phyloP scores from a whole-genome alignment of 768 basidiomycete species.

The Phlebiopsis flavidoalba region DNA sequence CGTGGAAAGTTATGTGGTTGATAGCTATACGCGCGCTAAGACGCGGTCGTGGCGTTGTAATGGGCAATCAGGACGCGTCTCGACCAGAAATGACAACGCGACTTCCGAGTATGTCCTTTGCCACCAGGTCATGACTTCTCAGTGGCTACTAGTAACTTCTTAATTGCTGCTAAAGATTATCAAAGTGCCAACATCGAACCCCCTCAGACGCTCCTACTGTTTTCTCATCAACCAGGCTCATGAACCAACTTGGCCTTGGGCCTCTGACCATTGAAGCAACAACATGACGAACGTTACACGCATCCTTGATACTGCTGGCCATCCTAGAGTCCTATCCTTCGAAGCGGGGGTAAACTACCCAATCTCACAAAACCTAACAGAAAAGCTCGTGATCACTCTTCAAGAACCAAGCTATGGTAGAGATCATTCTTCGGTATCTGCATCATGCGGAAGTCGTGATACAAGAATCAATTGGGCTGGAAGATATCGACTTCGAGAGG shows the following conservation, averaged over 20 bases:
- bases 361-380: slow-evolving; percentile 32
- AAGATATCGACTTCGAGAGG: slow-evolving; percentile 56
- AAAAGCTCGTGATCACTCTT: slow-evolving; percentile 28
- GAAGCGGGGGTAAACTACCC: slow-evolving; percentile 47
- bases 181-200: not conserved
- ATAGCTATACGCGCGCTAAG: no score
- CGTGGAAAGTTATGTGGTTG: no score
- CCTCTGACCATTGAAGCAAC: slow-evolving; percentile 30
- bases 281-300: slow-evolving; percentile 57
- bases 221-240: slow-evolving; percentile 26
- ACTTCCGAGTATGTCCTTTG: no score
- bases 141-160: no score
- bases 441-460: slow-evolving; percentile 58
- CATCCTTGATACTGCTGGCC: slow-evolving; percentile 64
- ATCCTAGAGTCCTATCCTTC: slow-evolving; percentile 62
- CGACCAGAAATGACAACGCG: no score
- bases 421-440: slow-evolving; percentile 73
- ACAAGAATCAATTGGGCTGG: slow-evolving; percentile 55
- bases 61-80: no score
- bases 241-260: slow-evolving; percentile 24
- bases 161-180: no score
- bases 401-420: slow-evolving; percentile 64
- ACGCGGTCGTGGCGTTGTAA: no score
- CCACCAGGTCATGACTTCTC: no score
- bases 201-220: not conserved